Percentiles rank a stretch among this genome's conserved stretches.
Evolutionary conservation across 306 rosid genomes (phyloP).

Genomic region (Alnus glutinosa): DNA sequence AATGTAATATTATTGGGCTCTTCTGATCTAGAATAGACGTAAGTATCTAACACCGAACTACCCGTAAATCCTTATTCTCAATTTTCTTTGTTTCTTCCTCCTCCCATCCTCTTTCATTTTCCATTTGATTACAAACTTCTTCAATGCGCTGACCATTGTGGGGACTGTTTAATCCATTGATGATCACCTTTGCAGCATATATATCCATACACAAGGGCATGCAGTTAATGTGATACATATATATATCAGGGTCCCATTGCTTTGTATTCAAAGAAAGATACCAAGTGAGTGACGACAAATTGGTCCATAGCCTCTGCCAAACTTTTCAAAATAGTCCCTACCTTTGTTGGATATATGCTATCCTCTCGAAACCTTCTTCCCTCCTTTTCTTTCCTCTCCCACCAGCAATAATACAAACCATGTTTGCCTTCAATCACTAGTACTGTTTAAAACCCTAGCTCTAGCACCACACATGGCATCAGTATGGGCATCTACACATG

Average conservation of each 20-base stretch:
- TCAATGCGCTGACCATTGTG: neutral
- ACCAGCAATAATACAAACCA: conserved; percentile 15
- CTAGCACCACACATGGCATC: conserved; percentile 11
- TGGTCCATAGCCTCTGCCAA: conserved; percentile 14
- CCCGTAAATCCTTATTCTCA: too few relatives aligned
- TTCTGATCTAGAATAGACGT: too few relatives aligned
- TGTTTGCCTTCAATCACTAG: conserved; percentile 27
- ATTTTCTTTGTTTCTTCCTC: too few relatives aligned
- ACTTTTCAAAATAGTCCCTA: conserved; percentile 28
- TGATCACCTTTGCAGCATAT: conserved; percentile 12
- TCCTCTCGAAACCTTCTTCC: conserved; percentile 3
- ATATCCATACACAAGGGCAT: neutral
- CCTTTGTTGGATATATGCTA: conserved; percentile 22
- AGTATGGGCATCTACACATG: conserved; percentile 32
- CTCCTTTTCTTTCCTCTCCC: neutral
- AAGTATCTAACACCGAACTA: too few relatives aligned
- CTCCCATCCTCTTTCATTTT: too few relatives aligned
- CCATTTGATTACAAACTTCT: too few relatives aligned
- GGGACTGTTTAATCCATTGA: neutral
- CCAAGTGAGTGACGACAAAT: conserved; percentile 7
- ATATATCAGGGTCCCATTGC: neutral
- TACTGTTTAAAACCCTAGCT: conserved; percentile 1
- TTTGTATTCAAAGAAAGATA: conserved; percentile 11
- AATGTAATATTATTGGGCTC: too few relatives aligned
- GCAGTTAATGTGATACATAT: conserved; percentile 39